These are phyloP conservation scores for Neotropicomus parvogracilis DNA, from an alignment of 1,284 basidiomycete species.

Conservation along the genomic window DNA sequence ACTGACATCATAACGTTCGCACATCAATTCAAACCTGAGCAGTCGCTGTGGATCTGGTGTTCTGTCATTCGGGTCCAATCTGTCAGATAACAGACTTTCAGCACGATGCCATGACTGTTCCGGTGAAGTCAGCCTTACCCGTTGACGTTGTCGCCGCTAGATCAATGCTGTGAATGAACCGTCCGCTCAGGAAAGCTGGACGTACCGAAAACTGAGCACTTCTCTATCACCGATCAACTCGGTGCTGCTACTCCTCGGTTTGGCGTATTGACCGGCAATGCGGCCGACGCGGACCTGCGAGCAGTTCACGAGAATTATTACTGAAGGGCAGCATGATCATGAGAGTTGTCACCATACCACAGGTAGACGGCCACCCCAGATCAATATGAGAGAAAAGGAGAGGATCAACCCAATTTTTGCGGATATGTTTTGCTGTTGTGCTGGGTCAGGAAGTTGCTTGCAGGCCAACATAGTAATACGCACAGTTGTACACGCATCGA, in stretches of 20 bases:
- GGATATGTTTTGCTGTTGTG: slow-evolving; percentile 79
- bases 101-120: slow-evolving; percentile 13
- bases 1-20: not conserved
- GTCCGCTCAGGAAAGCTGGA: slow-evolving; percentile 6
- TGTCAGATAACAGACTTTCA: not conserved
- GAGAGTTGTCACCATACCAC: slow-evolving; percentile 47
- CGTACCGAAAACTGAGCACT: slow-evolving; percentile 77
- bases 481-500: slow-evolving; percentile 86
- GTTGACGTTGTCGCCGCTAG: slow-evolving; percentile 94
- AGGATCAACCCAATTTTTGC: slow-evolving; percentile 93
- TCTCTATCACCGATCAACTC: slow-evolving; percentile 73
- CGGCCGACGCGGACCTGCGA: slow-evolving; percentile 78
- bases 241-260: slow-evolving; percentile 85
- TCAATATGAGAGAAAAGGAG: slow-evolving; percentile 91
- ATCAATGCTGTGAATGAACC: slow-evolving; percentile 7
- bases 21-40: slow-evolving; percentile 50
- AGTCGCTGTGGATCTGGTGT: slow-evolving; percentile 87
- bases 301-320: slow-evolving; percentile 9
- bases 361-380: slow-evolving; percentile 91
- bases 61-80: slow-evolving; percentile 72
- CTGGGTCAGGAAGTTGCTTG: not conserved
- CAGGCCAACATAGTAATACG: not conserved
- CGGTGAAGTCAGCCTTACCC: slow-evolving; percentile 50
- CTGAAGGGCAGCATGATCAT: not conserved
- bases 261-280: slow-evolving; percentile 96